Base-by-base conservation (phyloP, 805 yeast species). In the Tetrapisispora arboricola region DNA sequence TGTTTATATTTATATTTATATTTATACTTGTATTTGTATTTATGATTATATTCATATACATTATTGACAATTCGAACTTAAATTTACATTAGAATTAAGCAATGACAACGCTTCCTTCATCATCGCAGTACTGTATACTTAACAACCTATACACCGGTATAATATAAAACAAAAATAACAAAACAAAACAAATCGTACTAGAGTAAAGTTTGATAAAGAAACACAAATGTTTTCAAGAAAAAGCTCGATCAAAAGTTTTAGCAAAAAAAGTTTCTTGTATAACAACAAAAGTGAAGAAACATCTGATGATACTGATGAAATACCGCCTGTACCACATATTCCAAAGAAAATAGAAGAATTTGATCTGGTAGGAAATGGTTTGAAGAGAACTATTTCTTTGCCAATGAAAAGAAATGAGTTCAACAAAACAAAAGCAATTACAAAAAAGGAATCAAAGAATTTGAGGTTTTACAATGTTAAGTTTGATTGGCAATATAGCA, bases 361-460 rank as follows among this genome's bases (percentile, higher is more conserved):
- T 11, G 22, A 34, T 4, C 10, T 24, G 3, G 17, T 8, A 15
- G 24, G 12, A 25, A 16, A 15, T 6, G 3, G 16, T 24, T 18
- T 38, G 19, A 38, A 38, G 18, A 38, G 40, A 31, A 30, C 26
- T 3, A 38, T 38, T 11, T 38, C 40, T 7, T 25, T 38, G 6
- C 40, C 40, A 13, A 25, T 38, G 12, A 38, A 22, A 6, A 38
- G 17, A 19, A n/a, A 31, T 18, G n/a, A 16, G 18, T 17, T 30
- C 13, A 19, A 15, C 18, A 18, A 24, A 4, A 12, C 35, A 24
- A 38, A 22, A 13, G 28, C 26, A 12, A 8, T 30, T 4, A 30
- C 26, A 9, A 30, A 29, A 6, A 30, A 30, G 4, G 40, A 37
- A 29, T 20, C 28, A 2, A 38, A 38, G n/a, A 31, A 38, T 16